phyloP scores from a whole-genome alignment of 2,329 filamentous ascomycete species.

The Fusarium sterilihyphosum region DNA sequence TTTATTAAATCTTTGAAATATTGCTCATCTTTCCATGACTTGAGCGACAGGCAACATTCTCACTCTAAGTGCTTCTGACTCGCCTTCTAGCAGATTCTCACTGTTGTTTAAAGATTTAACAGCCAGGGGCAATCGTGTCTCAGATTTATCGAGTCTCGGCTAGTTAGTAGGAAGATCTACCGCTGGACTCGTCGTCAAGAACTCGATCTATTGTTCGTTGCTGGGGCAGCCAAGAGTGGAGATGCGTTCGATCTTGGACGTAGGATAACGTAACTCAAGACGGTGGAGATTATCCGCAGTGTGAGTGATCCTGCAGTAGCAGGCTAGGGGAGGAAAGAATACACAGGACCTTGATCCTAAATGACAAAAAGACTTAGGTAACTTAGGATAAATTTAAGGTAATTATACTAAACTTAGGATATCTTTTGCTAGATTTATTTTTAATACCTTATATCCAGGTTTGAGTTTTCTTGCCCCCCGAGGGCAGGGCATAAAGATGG shows the following conservation, averaged over 20 bases:
- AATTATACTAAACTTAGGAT: no score
- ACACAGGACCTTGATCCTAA: no score
- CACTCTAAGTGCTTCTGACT: background rate
- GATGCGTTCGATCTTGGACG: background rate
- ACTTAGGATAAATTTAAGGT: no score
- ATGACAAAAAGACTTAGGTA: no score
- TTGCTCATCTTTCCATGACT: background rate
- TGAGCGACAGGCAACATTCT: background rate
- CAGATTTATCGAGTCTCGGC: slow-evolving; percentile 18
- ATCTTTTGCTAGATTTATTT: no score
- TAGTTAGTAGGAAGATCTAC: slow-evolving; percentile 11
- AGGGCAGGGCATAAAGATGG: background rate
- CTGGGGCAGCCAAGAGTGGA: slow-evolving; percentile 12
- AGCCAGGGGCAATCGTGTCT: slow-evolving; percentile 10
- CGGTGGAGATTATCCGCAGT: background rate
- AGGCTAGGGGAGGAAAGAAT: no score
- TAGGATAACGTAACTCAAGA: background rate
- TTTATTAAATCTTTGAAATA: slow-evolving; percentile 11
- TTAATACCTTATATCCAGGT: no score
- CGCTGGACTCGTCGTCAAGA: background rate
- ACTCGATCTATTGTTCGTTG: slow-evolving; percentile 12
- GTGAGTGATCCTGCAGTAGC: background rate
- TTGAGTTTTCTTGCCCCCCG: no score
- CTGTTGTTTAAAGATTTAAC: background rate
- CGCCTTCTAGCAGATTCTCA: background rate